These are phyloP conservation scores for Rhynchosporium graminicola DNA, from an alignment of 2,329 filamentous ascomycete species.

Conservation along the genomic window DNA sequence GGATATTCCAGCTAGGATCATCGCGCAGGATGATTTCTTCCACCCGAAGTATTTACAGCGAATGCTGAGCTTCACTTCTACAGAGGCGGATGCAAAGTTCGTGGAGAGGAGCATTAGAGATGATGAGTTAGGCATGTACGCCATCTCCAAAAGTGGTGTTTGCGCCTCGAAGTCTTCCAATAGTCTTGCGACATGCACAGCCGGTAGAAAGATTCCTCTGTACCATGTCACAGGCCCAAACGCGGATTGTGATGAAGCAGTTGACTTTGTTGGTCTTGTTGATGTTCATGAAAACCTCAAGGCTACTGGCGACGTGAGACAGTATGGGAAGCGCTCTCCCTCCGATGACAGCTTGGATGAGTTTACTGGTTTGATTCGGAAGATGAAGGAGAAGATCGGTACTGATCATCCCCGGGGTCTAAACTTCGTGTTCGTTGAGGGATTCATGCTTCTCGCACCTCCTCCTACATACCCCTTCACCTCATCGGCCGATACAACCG, in stretches of 20 bases:
- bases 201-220: not conserved
- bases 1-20: not conserved
- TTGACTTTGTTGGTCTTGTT: slow-evolving; percentile 27
- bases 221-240: slow-evolving; percentile 23
- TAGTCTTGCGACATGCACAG: not conserved
- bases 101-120: slow-evolving; percentile 5
- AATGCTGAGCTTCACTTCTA: slow-evolving; percentile 14
- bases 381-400: not conserved
- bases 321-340: slow-evolving; percentile 1
- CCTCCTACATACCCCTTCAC: not conserved
- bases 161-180: not conserved
- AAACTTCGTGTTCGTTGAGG: slow-evolving; percentile 28
- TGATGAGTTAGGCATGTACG: slow-evolving; percentile 15
- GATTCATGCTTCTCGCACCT: slow-evolving; percentile 24
- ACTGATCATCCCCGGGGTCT: not conserved
- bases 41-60: slow-evolving; percentile 21
- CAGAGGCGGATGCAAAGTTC: slow-evolving; percentile 16
- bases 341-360: not conserved
- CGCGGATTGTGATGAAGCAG: slow-evolving; percentile 26
- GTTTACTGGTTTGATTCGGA: not conserved
- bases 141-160: not conserved
- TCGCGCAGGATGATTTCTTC: slow-evolving; percentile 35
- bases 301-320: not conserved
- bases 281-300: slow-evolving; percentile 9
- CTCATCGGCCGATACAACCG: not conserved